Evolutionary conservation across 495 filamentous ascomycete genomes (phyloP), one percentile per base, ranked within the genome.

Genomic region (Aspergillus bridgeri): DNA sequence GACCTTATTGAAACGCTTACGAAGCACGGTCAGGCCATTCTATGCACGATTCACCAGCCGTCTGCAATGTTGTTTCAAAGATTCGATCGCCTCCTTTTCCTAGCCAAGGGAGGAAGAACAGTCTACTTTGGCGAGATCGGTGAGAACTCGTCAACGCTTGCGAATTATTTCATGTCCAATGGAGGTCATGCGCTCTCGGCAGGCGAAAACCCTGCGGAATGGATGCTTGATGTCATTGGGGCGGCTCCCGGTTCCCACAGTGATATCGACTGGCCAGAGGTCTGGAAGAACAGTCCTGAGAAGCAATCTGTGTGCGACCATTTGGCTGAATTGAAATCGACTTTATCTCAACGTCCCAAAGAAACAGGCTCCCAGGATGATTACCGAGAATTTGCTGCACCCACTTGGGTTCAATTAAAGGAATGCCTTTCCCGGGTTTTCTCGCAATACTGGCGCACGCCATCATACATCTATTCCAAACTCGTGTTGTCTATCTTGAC

Each of bases 211-310:
- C 89, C 90, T 22, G 91, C 91, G 23, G 91, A 96, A 69, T 93
- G 87, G 86, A 94, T 95, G 88, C 75, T 95, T 33, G 89, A 92
- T 59, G 86, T 89, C 50, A 91, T 91, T 54, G 89, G 89, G 44
- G 89, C 89, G n/a, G 89, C 89, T 0, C 89, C 90, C 4, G 88
- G 87, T 22, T 81, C 81, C 17, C 60, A 75, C 42, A 85, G 81
- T 38, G 78, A 86, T 21, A 81, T 86, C 52, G 88, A 95, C 68
- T 96, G 91, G 91, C 78, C 80, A 61, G 62, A 86, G 45, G 71
- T 83, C 3, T 96, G 91, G 91, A 80, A 82, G 27, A 75, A 85
- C 38, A 87, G 83, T 60, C 69, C 79, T 24, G 89, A 96, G 70
- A 81, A 83, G 61, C 66, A 69, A 21, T 75, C 71, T 0, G 81